phyloP scores from a whole-genome alignment of 1,284 basidiomycete species.

The Apiotrichum domesticum region DNA sequence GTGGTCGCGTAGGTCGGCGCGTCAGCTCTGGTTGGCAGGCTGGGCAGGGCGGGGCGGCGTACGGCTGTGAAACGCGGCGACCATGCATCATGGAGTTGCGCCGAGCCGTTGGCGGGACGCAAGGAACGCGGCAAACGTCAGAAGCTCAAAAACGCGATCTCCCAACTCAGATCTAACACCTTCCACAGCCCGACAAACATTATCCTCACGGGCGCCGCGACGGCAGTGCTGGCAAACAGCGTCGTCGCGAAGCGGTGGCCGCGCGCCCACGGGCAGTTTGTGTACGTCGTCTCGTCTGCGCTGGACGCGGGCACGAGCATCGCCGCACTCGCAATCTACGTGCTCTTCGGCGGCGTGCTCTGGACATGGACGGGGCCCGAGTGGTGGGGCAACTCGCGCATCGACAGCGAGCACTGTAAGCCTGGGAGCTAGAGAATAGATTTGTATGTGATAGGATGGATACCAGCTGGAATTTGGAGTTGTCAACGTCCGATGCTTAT shows the following conservation, averaged over 20 bases:
- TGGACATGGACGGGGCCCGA: conserved; percentile 29
- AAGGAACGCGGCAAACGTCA: too few relatives aligned
- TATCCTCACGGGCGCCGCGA: conserved; percentile 48
- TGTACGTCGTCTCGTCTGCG: conserved; percentile 47
- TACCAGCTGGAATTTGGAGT: too few relatives aligned
- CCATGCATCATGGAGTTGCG: too few relatives aligned
- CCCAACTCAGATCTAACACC: background rate
- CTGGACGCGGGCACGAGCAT: conserved; percentile 50
- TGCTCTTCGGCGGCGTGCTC: conserved; percentile 39
- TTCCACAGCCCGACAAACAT: conserved; percentile 49
- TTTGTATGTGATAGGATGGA: too few relatives aligned
- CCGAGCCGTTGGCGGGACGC: too few relatives aligned
- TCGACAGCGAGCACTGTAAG: conserved; percentile 46
- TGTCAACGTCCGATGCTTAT: too few relatives aligned
- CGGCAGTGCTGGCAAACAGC: conserved; percentile 45
- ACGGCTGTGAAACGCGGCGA: too few relatives aligned
- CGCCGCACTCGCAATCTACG: conserved; percentile 49
- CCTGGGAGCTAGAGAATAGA: conserved; percentile 25
- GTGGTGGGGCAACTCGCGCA: conserved; percentile 44
- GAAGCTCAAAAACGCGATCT: too few relatives aligned
- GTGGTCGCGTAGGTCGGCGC: too few relatives aligned
- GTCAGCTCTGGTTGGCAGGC: too few relatives aligned
- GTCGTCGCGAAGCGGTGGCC: conserved; percentile 41
- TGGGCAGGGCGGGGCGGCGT: too few relatives aligned
- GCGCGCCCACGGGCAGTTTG: conserved; percentile 32